Evolutionary conservation across 176 grass and related monocot species (phyloP).

Genomic region (Bonia amplexicaulis): DNA sequence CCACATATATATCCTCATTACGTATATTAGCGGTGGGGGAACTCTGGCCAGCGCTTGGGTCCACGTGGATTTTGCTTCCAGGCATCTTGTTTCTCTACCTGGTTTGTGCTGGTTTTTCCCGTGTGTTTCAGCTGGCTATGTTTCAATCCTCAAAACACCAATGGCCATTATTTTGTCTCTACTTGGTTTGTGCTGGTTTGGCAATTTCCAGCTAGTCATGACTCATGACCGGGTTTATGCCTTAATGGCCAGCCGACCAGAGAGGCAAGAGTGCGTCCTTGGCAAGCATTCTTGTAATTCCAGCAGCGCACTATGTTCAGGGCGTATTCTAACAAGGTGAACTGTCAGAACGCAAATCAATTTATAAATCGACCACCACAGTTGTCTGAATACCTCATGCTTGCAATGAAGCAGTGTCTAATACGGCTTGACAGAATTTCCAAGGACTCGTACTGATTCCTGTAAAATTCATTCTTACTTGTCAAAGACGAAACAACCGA

Average conservation of each 20-base stretch:
- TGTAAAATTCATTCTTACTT: neutral
- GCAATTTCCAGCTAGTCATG: neutral
- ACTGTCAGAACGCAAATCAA: neutral
- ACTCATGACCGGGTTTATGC: neutral
- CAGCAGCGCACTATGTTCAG: neutral
- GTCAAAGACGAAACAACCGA: neutral
- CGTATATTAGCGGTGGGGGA: too few species aligned
- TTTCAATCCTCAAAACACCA: neutral
- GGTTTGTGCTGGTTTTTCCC: too few species aligned
- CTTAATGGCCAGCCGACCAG: neutral
- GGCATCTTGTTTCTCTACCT: too few species aligned
- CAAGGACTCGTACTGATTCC: neutral
- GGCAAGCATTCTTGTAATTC: neutral
- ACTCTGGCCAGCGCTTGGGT: too few species aligned
- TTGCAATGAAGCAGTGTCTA: neutral
- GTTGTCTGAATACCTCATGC: neutral
- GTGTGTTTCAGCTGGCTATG: too few species aligned
- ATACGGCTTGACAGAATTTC: neutral
- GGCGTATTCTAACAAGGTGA: neutral
- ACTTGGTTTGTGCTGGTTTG: neutral
- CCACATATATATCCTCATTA: too few species aligned
- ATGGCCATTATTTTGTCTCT: neutral
- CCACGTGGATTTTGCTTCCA: too few species aligned
- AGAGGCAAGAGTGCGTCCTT: neutral
- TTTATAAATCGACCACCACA: neutral